Evolutionary conservation across 2,329 filamentous ascomycete species (phyloP).

Genomic region (Corinectria fuckeliana): DNA sequence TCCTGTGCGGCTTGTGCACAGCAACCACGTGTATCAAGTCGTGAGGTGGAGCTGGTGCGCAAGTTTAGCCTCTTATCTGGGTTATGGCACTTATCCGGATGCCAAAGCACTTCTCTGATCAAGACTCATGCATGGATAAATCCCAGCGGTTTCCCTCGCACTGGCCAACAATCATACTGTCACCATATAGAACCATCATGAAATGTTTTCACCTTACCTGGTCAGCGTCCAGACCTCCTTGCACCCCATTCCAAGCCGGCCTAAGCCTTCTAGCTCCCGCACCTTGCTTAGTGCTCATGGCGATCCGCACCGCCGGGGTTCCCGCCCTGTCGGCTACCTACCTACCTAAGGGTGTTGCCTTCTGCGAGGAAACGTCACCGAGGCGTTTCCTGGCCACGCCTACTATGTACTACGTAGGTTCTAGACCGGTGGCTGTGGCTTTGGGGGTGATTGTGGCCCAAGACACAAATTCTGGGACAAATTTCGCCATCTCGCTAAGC

Average conservation of each 20-base stretch:
- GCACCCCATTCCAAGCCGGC: not conserved
- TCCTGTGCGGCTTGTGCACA: too few species aligned
- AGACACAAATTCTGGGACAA: not conserved
- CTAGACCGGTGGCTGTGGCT: not conserved
- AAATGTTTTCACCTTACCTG: not conserved
- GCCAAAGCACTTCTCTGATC: not conserved
- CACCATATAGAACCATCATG: not conserved
- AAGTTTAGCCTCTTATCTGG: not conserved
- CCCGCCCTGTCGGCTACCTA: slow-evolving; percentile 12
- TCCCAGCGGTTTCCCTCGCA: too few species aligned
- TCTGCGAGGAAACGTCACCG: not conserved
- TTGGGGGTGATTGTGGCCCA: not conserved
- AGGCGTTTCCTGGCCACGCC: not conserved
- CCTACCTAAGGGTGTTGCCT: slow-evolving; percentile 10
- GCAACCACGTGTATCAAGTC: not conserved
- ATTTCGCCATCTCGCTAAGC: not conserved
- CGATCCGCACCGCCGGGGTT: slow-evolving; percentile 14
- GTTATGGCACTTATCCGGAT: not conserved
- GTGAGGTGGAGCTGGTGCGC: not conserved
- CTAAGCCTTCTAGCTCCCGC: slow-evolving; percentile 4
- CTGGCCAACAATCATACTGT: not conserved
- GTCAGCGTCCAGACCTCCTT: not conserved
- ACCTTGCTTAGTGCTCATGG: slow-evolving; percentile 1
- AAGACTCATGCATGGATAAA: not conserved
- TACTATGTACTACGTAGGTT: too few species aligned